These are phyloP conservation scores for Ustilago lituana DNA, from an alignment of 1,284 basidiomycete genomes.

Conservation along the genomic window DNA sequence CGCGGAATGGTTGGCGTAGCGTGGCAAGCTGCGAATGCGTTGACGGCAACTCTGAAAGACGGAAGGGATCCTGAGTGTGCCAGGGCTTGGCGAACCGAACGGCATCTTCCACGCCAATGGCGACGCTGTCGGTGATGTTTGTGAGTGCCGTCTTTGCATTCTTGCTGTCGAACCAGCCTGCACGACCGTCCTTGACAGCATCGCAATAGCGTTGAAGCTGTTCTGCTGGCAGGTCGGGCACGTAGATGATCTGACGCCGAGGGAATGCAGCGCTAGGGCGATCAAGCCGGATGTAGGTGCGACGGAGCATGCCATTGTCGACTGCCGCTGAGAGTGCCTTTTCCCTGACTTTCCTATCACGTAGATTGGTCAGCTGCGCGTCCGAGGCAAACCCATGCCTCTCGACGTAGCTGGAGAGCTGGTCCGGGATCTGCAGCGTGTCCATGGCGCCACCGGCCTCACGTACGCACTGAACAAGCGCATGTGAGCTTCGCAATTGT, in stretches of 20 bases:
- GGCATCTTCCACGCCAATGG: constrained; percentile 13
- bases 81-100: constrained; percentile 21
- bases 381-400: constrained; percentile 29
- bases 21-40: constrained; percentile 12
- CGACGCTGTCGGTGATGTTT: constrained; percentile 18
- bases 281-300: constrained; percentile 35
- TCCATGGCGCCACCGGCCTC: constrained; percentile 44
- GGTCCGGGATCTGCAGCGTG: constrained; percentile 27
- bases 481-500: constrained; percentile 25
- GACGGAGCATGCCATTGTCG: constrained; percentile 30
- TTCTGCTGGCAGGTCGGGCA: constrained; percentile 26
- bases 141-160: constrained; percentile 10
- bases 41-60: constrained; percentile 14
- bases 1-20: constrained; percentile 32
- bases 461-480: constrained; percentile 41
- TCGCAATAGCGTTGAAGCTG: constrained; percentile 34
- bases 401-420: constrained; percentile 36
- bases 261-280: constrained; percentile 6
- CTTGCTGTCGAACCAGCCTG: constrained; percentile 28
- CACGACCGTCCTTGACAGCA: constrained; percentile 20
- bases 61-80: constrained; percentile 14
- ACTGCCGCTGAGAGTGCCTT: constrained; percentile 25
- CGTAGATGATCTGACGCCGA: constrained; percentile 40
- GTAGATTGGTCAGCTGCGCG: constrained; percentile 34
- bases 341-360: constrained; percentile 39